phyloP scores from a whole-genome alignment of 2,329 filamentous ascomycete genomes.

The Colletotrichum scovillei region DNA sequence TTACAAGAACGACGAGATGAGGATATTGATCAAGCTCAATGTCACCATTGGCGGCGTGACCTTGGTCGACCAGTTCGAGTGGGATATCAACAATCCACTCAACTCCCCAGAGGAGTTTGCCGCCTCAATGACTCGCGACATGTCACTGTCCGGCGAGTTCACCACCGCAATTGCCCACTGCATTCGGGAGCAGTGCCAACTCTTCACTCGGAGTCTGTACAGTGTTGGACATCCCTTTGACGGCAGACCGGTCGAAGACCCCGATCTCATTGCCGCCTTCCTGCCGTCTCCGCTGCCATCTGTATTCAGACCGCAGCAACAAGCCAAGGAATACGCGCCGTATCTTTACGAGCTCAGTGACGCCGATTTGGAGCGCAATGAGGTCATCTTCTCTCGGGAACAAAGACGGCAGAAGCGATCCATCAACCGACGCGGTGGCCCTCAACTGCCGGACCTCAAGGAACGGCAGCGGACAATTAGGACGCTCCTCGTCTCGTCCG shows the following conservation, averaged over 20 bases:
- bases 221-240: conserved; percentile 95
- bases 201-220: conserved; percentile 94
- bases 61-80: conserved; percentile 96
- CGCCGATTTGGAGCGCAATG: conserved; percentile 87
- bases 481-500: conserved; percentile 90
- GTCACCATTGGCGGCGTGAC: conserved; percentile 97
- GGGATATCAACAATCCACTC: conserved; percentile 95
- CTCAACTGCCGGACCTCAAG: conserved; percentile 93
- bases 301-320: conserved; percentile 90
- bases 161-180: conserved; percentile 97
- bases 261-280: conserved; percentile 87
- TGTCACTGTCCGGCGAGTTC: conserved; percentile 94
- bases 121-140: conserved; percentile 85
- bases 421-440: conserved; percentile 91
- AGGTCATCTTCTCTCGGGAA: conserved; percentile 92
- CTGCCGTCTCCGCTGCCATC: conserved; percentile 84
- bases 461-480: conserved; percentile 94
- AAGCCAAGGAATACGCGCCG: conserved; percentile 93
- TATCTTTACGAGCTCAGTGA: conserved; percentile 96
- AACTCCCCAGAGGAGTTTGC: conserved; percentile 98
- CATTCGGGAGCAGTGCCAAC: conserved; percentile 93
- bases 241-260: conserved; percentile 90
- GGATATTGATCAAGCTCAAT: conserved; percentile 93
- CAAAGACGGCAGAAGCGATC: conserved; percentile 95
- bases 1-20: conserved; percentile 99